Evolutionary conservation across 768 basidiomycete species (phyloP).

Genomic region (Phylloporus scabripes): DNA sequence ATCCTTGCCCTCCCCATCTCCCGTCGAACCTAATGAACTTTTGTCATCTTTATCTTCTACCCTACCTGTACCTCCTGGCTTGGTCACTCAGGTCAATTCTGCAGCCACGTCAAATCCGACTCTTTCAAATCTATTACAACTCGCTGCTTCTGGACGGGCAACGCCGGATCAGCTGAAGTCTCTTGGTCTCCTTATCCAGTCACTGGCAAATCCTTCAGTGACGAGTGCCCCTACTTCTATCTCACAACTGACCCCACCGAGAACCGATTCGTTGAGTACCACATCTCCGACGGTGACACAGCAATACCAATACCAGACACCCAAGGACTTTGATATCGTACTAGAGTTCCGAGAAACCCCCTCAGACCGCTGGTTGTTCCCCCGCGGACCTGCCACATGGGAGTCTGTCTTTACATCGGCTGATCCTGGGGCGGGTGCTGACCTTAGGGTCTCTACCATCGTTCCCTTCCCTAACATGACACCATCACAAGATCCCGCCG

Average conservation of each 20-base stretch:
- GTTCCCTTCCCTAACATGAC: conserved; percentile 38
- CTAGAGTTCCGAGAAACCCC: conserved; percentile 63
- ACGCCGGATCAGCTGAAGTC: conserved; percentile 60
- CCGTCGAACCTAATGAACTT: conserved; percentile 35
- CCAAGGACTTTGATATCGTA: conserved; percentile 67
- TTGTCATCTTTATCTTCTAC: conserved; percentile 42
- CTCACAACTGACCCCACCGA: conserved; percentile 4
- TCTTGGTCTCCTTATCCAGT: conserved; percentile 68
- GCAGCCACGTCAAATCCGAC: conserved; percentile 64
- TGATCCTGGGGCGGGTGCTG: conserved; percentile 16
- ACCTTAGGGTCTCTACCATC: conserved; percentile 40
- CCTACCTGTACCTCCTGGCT: conserved; percentile 48
- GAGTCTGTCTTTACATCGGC: conserved; percentile 33
- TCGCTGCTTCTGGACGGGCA: conserved; percentile 58
- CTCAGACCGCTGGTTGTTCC: conserved; percentile 62
- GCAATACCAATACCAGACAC: conserved; percentile 22
- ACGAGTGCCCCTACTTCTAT: conserved; percentile 1
- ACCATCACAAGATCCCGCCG: conserved; percentile 8
- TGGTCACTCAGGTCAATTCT: conserved; percentile 59
- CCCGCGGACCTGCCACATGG: conserved; percentile 51
- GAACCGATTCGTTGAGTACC: conserved; percentile 9
- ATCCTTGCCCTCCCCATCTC: conserved; percentile 16
- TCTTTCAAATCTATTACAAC: conserved; percentile 59
- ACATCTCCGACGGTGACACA: conserved; percentile 13
- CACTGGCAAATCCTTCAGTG: conserved; percentile 38